Evolutionary conservation across 2,329 filamentous ascomycete genomes (phyloP), one percentile per base, ranked within the genome.

Genomic region (Ascocoryne sarcoides): DNA sequence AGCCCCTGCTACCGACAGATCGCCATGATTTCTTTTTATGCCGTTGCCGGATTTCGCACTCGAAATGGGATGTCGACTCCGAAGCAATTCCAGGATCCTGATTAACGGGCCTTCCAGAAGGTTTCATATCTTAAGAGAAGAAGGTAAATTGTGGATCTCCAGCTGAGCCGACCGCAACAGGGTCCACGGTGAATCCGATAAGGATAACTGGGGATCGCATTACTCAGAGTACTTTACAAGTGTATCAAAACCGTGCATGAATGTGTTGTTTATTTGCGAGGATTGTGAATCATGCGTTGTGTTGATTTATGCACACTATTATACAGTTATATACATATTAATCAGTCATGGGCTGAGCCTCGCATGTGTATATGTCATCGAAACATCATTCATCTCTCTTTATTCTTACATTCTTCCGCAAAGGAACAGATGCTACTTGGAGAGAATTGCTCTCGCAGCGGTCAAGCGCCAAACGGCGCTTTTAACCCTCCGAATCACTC

Each of bases 91-190:
- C 43, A 23, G 36, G 44, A 46, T 47, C 49, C 42, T 50, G 51
- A 42, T 26, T 46, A 46, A 51, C 43, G 48, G 52, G 39, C 37
- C 54, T 56, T 56, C 54, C 44, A 46, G 54, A 56, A 56, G 37
- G 54, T 56, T 56, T 56, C 52, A 52, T 32, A 36, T 42, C 43
- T 35, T 44, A 26, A 42, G 42, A 40, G 40, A 45, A 50, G 45
- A 48, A 48, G 47, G 48, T 31, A 47, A 45, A 43, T n/a, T 14
- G 23, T 18, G 17, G 32, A 15, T 37, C 32, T 32, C 23, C 34
- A 30, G 19, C 18, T 32, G 16, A n/a, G 31, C 15, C 33, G 37
- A 30, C 23, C 35, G 37, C 42, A 47, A 45, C 47, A 50, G 37
- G 47, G 36, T 37, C 45, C 47, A 44, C 41, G 23, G 23, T 26